Evolutionary conservation across 2,329 filamentous ascomycete genomes (phyloP).

Genomic region (Sporothrix schenckii): DNA sequence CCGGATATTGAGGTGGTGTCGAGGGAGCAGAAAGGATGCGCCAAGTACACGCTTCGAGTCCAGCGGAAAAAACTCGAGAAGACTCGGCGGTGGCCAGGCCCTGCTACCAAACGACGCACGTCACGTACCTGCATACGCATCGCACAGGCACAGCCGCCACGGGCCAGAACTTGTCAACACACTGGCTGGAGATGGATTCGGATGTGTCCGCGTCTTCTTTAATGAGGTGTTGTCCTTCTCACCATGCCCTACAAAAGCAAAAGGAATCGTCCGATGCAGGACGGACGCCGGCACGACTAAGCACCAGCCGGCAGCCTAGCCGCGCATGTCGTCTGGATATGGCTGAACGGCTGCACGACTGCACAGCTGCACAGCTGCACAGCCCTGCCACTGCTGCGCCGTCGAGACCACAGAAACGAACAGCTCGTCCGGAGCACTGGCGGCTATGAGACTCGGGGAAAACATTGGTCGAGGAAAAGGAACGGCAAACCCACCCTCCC

Average conservation of each 20-base stretch:
- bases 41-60: neutral
- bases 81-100: neutral
- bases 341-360: conserved; percentile 6
- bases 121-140: conserved; percentile 22
- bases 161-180: neutral
- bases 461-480: neutral
- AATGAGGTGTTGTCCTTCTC: neutral
- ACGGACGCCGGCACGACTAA: neutral
- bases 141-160: conserved; percentile 17
- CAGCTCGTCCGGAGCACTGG: neutral
- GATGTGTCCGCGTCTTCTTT: neutral
- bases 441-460: neutral
- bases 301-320: neutral
- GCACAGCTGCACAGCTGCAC: conserved; percentile 23
- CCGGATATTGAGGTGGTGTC: neutral
- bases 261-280: neutral
- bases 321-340: conserved; percentile 1
- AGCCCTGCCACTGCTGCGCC: conserved; percentile 25
- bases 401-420: conserved; percentile 9
- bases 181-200: neutral
- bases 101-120: conserved; percentile 1
- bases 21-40: neutral
- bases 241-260: neutral
- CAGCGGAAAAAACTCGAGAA: neutral
- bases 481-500: conserved; percentile 15